These are phyloP conservation scores for Thalassiosira oceanica DNA, from an alignment of 352 stramenopile species.

Conservation along the genomic window DNA sequence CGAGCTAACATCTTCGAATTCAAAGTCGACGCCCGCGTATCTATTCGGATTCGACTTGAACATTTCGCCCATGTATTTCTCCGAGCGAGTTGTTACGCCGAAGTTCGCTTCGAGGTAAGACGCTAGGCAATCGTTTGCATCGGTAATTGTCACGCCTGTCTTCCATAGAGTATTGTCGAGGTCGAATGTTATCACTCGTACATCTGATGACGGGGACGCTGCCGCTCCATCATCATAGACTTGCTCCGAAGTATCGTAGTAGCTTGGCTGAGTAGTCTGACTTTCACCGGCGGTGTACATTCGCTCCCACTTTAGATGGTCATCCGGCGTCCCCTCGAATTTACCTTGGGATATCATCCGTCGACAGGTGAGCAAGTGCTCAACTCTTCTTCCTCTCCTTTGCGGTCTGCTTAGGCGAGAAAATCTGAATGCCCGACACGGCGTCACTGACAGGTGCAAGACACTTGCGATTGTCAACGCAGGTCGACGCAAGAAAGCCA, in stretches of 20 bases:
- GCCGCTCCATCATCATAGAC: neutral
- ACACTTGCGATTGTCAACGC: too few relatives aligned
- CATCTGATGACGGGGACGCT: slow-evolving; percentile 10
- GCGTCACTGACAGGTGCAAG: too few relatives aligned
- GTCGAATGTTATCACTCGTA: slow-evolving; percentile 74
- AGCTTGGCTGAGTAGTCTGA: neutral
- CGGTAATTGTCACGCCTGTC: slow-evolving; percentile 54
- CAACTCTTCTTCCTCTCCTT: too few relatives aligned
- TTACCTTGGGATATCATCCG: too few relatives aligned
- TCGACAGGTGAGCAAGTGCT: too few relatives aligned
- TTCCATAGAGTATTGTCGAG: slow-evolving; percentile 81
- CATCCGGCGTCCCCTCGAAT: too few relatives aligned
- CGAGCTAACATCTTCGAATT: neutral
- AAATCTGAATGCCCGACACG: too few relatives aligned
- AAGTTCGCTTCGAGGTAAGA: slow-evolving; percentile 31
- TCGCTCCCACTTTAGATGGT: slow-evolving; percentile 34
- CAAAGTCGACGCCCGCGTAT: slow-evolving; percentile 19
- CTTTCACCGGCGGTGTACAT: slow-evolving; percentile 21
- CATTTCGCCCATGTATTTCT: slow-evolving; percentile 65
- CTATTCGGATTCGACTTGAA: slow-evolving; percentile 33
- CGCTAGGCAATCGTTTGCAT: slow-evolving; percentile 65
- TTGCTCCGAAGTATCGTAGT: slow-evolving; percentile 1
- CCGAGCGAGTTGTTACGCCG: slow-evolving; percentile 38
- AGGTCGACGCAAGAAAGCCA: too few relatives aligned
- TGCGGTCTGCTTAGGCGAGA: too few relatives aligned